Evolutionary conservation across 768 basidiomycete genomes (phyloP), one percentile per base, ranked within the genome.

Genomic region (Rossbeevera mucosa): DNA sequence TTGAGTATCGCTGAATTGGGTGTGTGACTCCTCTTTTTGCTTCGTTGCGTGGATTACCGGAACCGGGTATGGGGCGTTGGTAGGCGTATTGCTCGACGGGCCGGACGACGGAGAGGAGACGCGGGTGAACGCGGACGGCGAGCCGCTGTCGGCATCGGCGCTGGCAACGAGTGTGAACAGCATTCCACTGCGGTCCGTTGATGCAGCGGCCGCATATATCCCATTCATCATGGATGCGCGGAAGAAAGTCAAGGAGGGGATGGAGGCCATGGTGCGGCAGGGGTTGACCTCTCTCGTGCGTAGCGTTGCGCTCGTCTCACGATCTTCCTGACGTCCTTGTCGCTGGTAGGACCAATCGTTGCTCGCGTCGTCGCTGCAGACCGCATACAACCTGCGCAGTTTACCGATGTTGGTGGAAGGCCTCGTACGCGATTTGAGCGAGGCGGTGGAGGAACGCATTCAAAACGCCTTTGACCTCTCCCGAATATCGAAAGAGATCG

Each of bases 291-390:
- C 83, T 16, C 69, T 93, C 53, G 95, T 94, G 57, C 50, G 85
- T 75, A 12, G 13, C 25, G 11, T 40, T 22, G 11, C 18, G 33
- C 9, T 14, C n/a, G 33, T 7, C 33, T 25, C n/a, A n/a, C 29
- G 1, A 6, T 1, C 13, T 11, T 41, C 3, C 25, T 43, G 44
- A 58, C 12, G 44, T 25, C 20, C 21, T 42, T 7, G 12, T 18
- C 18, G 16, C 50, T 33, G 57, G 42, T 21, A 96, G 94, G 89
- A 98, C 62, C 93, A 91, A 71, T 83, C 92, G 2, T 71, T 95
- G 16, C 78, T 99, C 1, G 92, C 94, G 0, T 94, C 92, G 1
- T 92, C 95, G 0, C 77, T 99, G 12, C 96, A 98, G 75, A 97
- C 93, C 1, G 94, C 95, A 4, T 89, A 92, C 70, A 99, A 97